Base-by-base conservation (phyloP, 768 basidiomycete genomes). In the Cyclocybe cylindracea region DNA sequence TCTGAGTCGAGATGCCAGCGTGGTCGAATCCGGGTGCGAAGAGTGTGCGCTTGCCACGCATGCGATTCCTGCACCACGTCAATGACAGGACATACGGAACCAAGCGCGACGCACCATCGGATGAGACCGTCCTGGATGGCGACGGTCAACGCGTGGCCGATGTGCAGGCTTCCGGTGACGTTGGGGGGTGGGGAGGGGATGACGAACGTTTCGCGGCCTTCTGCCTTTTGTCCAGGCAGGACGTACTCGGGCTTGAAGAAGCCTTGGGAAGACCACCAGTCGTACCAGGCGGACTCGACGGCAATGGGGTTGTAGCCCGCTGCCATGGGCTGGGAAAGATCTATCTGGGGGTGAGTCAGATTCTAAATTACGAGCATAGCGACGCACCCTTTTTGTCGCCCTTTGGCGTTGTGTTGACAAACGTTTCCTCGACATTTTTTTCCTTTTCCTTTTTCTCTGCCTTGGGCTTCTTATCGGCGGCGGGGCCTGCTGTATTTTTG, bases 21-120 rank as follows among this genome's bases (percentile, higher is more conserved):
- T 99, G 97, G 70, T 99, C 97, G 64, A 95, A 99, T 11, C 97
- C 97, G 0, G 97, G 97, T 2, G 86, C 82, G 63, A 89, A 98
- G 0, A 98, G 76, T 0, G 90, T 88, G 8, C 91, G 92, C 71
- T 86, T 91, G 1, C 96, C 96, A 37, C 89, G 73, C 97, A 98
- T 99, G 33, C 96, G 92, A 67, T 94, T 93, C 93, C 91, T 94
- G 49, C 13, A 24, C 24, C 14, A n/a, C 7, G 42, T 16, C 48
- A 39, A 50, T 29, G 39, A 33, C 41, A n/a, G 11, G 55, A 24
- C 5, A 44, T 6, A 40, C 3, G 33, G 29, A 13, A 46, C 16
- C 18, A 51, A 32, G 70, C 79, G 56, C 19, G 13, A 74, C 84
- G 57, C 32, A 87, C 95, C 96, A 99, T 65, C 97, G 84, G 44